phyloP scores from a whole-genome alignment of 23 red algal species.

The Gracilaria gracilis region DNA sequence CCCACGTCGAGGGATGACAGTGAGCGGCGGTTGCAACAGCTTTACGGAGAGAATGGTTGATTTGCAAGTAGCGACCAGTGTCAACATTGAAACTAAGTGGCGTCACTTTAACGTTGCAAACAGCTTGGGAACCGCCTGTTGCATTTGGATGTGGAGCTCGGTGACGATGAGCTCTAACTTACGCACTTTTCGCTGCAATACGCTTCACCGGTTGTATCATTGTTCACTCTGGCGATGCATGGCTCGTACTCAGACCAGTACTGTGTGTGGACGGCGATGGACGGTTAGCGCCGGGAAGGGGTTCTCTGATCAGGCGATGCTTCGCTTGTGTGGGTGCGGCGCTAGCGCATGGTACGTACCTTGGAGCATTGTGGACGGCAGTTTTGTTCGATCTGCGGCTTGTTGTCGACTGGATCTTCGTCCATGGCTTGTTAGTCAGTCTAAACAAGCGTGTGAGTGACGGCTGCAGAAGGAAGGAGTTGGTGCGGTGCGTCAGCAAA shows the following conservation, averaged over 20 bases:
- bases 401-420: slow-evolving; percentile 89
- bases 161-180: slow-evolving; percentile 21
- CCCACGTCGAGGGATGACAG: too few species aligned
- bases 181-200: slow-evolving; percentile 98
- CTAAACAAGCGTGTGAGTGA: too few species aligned
- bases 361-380: slow-evolving; percentile 89
- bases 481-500: neutral
- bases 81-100: too few species aligned
- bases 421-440: slow-evolving; percentile 30
- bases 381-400: slow-evolving; percentile 82
- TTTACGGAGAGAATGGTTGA: neutral
- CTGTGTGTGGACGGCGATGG: neutral
- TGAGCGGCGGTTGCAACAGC: too few species aligned
- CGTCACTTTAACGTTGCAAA: slow-evolving; percentile 57
- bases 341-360: slow-evolving; percentile 47
- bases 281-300: neutral
- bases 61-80: neutral
- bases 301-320: too few species aligned
- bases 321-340: neutral
- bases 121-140: slow-evolving; percentile 58
- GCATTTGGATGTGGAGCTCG: neutral
- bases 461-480: too few species aligned
- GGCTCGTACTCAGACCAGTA: slow-evolving; percentile 86
- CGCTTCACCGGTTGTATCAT: slow-evolving; percentile 86
- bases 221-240: slow-evolving; percentile 88